Evolutionary conservation across 257 asterid genomes (phyloP).

Genomic region (Capsicum baccatum): DNA sequence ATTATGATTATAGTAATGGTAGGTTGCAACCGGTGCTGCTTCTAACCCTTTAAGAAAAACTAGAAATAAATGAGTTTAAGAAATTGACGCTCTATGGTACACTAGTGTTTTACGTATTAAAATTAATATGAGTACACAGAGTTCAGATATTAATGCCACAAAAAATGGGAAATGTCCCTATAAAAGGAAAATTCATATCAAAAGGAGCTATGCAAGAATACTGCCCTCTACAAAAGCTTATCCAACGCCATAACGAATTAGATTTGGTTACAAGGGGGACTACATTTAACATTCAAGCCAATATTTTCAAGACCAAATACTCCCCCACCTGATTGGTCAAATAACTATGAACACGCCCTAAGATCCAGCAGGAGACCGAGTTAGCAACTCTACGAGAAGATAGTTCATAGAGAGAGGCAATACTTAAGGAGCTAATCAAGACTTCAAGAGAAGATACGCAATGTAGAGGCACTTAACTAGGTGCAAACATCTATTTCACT

Average conservation of each 20-base stretch:
- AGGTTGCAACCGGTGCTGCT: not conserved
- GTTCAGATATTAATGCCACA: slow-evolving; percentile 14
- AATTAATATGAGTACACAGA: not conserved
- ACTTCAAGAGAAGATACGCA: too few relatives aligned
- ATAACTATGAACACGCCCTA: not conserved
- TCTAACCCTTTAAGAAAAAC: not conserved
- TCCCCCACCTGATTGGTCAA: not conserved
- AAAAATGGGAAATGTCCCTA: not conserved
- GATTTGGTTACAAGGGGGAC: slow-evolving; percentile 1
- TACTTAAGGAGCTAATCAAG: too few relatives aligned
- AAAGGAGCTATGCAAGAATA: not conserved
- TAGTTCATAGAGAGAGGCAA: not conserved
- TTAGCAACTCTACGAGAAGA: not conserved
- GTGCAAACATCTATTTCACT: too few relatives aligned
- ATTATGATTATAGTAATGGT: slow-evolving; percentile 18
- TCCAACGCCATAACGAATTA: not conserved
- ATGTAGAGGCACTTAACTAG: too few relatives aligned
- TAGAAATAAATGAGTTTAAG: not conserved
- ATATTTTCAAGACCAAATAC: not conserved
- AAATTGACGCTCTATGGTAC: not conserved
- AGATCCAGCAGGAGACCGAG: not conserved
- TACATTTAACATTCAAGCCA: not conserved
- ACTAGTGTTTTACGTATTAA: not conserved
- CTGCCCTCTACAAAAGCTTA: not conserved
- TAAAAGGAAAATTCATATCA: slow-evolving; percentile 10